Conservation (phyloP, 805 yeast genomes). For the Spathaspora arborariae region DNA sequence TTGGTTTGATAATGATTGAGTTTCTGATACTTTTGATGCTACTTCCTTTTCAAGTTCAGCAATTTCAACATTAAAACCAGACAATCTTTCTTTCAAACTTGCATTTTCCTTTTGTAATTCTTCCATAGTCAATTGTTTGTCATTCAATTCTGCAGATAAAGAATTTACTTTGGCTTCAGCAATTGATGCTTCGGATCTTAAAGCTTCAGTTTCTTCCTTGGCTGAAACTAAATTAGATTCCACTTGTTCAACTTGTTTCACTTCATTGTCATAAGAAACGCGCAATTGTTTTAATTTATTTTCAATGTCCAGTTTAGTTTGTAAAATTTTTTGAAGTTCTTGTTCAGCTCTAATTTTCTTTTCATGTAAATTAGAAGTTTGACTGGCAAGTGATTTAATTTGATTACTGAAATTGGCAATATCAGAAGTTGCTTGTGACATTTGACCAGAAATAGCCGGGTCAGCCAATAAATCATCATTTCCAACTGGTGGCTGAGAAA, state of each 20-base stretch:
- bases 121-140: constrained; percentile 56
- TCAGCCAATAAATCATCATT: constrained; percentile 56
- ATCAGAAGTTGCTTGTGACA: constrained; percentile 78
- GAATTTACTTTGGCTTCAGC: constrained; percentile 78
- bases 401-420: constrained; percentile 85
- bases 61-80: constrained; percentile 62
- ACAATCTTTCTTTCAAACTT: constrained; percentile 63
- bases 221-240: constrained; percentile 60
- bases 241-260: constrained; percentile 67
- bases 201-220: constrained; percentile 60
- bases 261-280: constrained; percentile 73
- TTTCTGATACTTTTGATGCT: constrained; percentile 48
- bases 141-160: constrained; percentile 59
- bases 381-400: constrained; percentile 70
- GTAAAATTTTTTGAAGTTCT: constrained; percentile 67
- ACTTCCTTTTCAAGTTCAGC: constrained; percentile 55
- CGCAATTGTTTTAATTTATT: constrained; percentile 64
- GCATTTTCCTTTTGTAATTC: constrained; percentile 67
- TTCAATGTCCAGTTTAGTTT: constrained; percentile 68
- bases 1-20: constrained; percentile 59
- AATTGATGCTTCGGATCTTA: constrained; percentile 68
- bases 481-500: constrained; percentile 3
- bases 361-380: constrained; percentile 65
- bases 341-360: constrained; percentile 72
- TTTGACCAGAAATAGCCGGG: constrained; percentile 57